Conservation (phyloP, 2,329 filamentous ascomycete species). For the Rhinocladiella mackenziei region DNA sequence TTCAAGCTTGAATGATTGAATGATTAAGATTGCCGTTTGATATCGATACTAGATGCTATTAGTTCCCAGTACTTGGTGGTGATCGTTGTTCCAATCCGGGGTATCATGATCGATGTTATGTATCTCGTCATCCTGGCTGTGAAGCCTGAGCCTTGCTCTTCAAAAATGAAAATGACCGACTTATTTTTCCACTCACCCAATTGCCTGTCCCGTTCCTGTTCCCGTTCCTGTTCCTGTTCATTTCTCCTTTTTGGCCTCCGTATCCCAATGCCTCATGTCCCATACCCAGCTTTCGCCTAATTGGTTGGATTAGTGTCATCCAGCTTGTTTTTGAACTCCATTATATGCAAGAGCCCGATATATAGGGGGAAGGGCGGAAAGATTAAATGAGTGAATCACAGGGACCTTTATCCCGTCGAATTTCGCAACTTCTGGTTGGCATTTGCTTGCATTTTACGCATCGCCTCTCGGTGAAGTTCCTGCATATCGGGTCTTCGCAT, state of each 20-base stretch:
- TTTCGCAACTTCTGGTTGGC: conserved; percentile 40
- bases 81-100: conserved; percentile 7
- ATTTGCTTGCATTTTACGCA: conserved; percentile 71
- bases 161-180: too few species aligned
- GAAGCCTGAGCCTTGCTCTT: background rate
- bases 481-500: conserved; percentile 74
- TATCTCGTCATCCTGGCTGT: conserved; percentile 5
- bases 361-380: too few species aligned
- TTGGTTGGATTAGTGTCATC: too few species aligned
- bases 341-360: too few species aligned
- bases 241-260: too few species aligned
- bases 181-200: too few species aligned
- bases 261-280: background rate
- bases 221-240: too few species aligned
- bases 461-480: conserved; percentile 71
- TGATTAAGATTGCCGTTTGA: background rate
- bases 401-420: conserved; percentile 9
- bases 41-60: too few species aligned
- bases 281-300: background rate
- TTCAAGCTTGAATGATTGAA: too few species aligned
- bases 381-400: background rate
- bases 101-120: conserved; percentile 14
- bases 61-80: too few species aligned
- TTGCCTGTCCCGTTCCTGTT: too few species aligned
- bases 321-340: too few species aligned